Evolutionary conservation across 2,329 filamentous ascomycete species (phyloP).

Genomic region (Harringtonia lauricola): DNA sequence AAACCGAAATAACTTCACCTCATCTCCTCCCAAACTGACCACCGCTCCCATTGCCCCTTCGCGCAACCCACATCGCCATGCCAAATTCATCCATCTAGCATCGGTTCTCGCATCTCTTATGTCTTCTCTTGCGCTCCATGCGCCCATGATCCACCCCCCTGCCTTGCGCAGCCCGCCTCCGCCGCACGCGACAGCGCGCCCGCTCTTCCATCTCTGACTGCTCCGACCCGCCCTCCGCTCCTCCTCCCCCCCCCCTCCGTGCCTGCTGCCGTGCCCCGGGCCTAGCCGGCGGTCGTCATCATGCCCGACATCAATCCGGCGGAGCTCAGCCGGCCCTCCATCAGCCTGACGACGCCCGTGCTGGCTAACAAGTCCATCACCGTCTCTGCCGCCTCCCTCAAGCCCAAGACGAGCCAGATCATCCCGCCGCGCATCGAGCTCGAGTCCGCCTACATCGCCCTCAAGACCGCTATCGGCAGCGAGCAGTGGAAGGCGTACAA

Average conservation of each 20-base stretch:
- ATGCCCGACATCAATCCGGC: conserved; percentile 65
- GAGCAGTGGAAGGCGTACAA: conserved; percentile 58
- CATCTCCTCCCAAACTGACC: background rate
- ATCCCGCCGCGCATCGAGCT: conserved; percentile 57
- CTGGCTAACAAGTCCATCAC: conserved; percentile 47
- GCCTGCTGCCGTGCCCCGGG: background rate
- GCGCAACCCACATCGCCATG: conserved; percentile 24
- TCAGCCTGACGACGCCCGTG: conserved; percentile 47
- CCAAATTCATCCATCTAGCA: conserved; percentile 32
- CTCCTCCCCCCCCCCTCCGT: conserved; percentile 12
- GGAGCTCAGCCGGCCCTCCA: conserved; percentile 51
- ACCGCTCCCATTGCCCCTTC: conserved; percentile 3
- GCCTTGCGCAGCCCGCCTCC: conserved; percentile 32
- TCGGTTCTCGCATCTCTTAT: conserved; percentile 30
- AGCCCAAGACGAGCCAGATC: conserved; percentile 50
- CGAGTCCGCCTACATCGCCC: conserved; percentile 50
- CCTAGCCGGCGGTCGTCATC: conserved; percentile 10
- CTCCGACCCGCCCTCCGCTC: conserved; percentile 12
- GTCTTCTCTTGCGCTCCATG: conserved; percentile 24
- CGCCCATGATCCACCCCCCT: conserved; percentile 29
- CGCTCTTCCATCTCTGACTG: background rate
- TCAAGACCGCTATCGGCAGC: conserved; percentile 46
- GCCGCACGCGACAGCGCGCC: conserved; percentile 32
- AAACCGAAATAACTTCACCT: background rate
- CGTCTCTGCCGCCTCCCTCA: conserved; percentile 37